Evolutionary conservation across 2,329 filamentous ascomycete species (phyloP), one percentile per base, ranked within the genome.

Genomic region (Apiospora malaysiana): DNA sequence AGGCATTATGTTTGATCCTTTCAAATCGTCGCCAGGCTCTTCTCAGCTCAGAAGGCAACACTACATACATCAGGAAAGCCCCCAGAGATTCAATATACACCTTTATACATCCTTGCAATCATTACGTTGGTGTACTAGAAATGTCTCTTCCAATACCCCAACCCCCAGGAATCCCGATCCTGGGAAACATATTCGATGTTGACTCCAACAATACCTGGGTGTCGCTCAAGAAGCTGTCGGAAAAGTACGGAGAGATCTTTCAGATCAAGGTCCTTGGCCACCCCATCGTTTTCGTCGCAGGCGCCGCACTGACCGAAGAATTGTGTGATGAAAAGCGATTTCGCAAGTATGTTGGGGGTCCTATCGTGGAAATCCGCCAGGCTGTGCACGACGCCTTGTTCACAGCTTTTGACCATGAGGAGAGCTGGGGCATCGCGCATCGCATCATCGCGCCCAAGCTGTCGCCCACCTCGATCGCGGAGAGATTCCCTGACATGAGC

Each of bases 251-350:
- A 37, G 81, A 83, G 72, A 84, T 84, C 71, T 84, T 83, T 76
- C 81, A 84, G 76, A 80, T 84, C 76, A 83, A 79, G 40, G 79
- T 83, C 7, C 75, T 84, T 2, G 81, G 81, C 14, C 77, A 82
- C 32, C 77, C 81, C 10, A 73, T 83, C 69, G 82, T 85, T 49
- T 84, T 85, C 72, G 81, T 84, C 1, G 82, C 82, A 0, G 79
- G 80, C 68, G 82, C 80, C 5, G 81, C 82, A 0, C 77, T 85
- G 1, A 82, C 81, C 12, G 82, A 83, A 71, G 83, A 85, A 70
- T 68, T 85, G 1, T 88, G 86, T 75, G 85, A 88, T 76, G 80
- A 88, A 80, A 84, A 81, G 75, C 83, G 86, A 0, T 88, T 88
- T 77, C 84, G 85, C 70, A 88, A 88, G 74, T 87, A 81, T 72